A percentile compares a stretch with the other conserved stretches of the same genome.
Evolutionary conservation across 179 eudicot species (phyloP).

Genomic region (Dionaea muscipula): DNA sequence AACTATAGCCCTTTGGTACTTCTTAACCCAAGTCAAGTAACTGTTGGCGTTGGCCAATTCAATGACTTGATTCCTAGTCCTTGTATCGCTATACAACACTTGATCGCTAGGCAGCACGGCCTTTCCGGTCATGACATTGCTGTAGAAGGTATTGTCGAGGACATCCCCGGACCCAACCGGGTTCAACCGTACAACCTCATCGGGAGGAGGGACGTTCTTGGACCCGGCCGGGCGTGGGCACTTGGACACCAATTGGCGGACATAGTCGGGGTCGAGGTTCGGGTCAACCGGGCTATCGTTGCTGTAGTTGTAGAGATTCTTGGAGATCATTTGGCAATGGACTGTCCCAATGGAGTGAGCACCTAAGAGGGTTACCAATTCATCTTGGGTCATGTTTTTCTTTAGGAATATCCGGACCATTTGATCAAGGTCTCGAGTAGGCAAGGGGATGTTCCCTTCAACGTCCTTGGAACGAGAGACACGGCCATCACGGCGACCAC

Average conservation of each 20-base stretch:
- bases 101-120: constrained; percentile 10
- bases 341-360: constrained; percentile 1
- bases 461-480: constrained; percentile 2
- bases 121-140: constrained; percentile 4
- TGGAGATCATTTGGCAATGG: constrained; percentile 6
- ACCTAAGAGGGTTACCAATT: constrained; percentile 6
- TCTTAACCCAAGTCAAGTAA: constrained; percentile 1
- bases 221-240: constrained; percentile 1
- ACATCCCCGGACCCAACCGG: no score
- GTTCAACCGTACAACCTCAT: constrained; percentile 3
- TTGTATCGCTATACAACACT: constrained; percentile 4
- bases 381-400: constrained; percentile 13
- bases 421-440: neutral
- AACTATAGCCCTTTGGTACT: constrained; percentile 13
- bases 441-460: constrained; percentile 10
- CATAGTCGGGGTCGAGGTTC: neutral
- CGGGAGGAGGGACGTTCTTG: neutral
- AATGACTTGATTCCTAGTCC: neutral
- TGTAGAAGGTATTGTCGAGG: constrained; percentile 10
- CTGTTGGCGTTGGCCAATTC: neutral
- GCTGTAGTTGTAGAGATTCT: constrained; percentile 3
- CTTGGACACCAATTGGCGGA: neutral
- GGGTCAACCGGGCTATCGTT: neutral
- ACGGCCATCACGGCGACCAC: constrained; percentile 17
- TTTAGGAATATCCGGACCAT: constrained; percentile 2